A percentile compares a stretch with the other conserved stretches of the same genome.
Evolutionary conservation across 202 grass and related monocot species (phyloP).

Genomic region (Panicum virgatum): DNA sequence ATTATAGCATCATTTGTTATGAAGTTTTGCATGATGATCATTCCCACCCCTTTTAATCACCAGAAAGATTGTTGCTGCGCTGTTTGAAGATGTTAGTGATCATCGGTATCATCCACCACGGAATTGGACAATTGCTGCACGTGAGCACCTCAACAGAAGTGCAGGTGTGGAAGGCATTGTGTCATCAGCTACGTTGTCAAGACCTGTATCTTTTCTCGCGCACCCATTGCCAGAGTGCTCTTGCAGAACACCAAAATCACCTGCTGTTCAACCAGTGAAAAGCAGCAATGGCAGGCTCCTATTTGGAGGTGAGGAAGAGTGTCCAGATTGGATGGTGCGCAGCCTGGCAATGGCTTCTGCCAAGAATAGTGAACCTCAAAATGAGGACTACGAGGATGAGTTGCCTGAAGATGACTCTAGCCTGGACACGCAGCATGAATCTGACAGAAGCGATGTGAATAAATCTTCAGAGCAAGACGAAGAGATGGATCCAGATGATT

Average conservation of each 20-base stretch:
- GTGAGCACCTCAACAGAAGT: conserved; percentile 84
- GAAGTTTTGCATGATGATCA: conserved; percentile 5
- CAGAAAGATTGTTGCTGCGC: conserved; percentile 71
- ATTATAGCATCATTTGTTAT: conserved; percentile 1
- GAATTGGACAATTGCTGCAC: conserved; percentile 79
- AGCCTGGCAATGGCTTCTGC: conserved; percentile 35
- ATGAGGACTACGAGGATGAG: conserved; percentile 68
- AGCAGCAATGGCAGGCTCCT: conserved; percentile 36
- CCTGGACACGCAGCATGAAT: conserved; percentile 46
- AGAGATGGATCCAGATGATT: conserved; percentile 99
- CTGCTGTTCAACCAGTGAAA: conserved; percentile 40
- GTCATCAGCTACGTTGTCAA: conserved; percentile 60
- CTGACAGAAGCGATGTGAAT: conserved; percentile 65
- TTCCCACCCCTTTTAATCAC: conserved; percentile 30
- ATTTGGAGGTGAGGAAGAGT: conserved; percentile 64
- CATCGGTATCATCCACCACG: conserved; percentile 77
- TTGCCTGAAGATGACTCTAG: conserved; percentile 63
- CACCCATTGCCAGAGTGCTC: conserved; percentile 84
- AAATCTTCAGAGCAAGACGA: conserved; percentile 77
- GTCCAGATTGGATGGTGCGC: conserved; percentile 71
- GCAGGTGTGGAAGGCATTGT: conserved; percentile 51
- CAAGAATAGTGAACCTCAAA: conserved; percentile 58
- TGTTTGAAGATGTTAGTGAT: conserved; percentile 69
- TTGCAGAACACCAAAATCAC: conserved; percentile 56
- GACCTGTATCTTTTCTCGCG: conserved; percentile 70